phyloP scores from a whole-genome alignment of 2,329 filamentous ascomycete species.

The Xylaria sp. region DNA sequence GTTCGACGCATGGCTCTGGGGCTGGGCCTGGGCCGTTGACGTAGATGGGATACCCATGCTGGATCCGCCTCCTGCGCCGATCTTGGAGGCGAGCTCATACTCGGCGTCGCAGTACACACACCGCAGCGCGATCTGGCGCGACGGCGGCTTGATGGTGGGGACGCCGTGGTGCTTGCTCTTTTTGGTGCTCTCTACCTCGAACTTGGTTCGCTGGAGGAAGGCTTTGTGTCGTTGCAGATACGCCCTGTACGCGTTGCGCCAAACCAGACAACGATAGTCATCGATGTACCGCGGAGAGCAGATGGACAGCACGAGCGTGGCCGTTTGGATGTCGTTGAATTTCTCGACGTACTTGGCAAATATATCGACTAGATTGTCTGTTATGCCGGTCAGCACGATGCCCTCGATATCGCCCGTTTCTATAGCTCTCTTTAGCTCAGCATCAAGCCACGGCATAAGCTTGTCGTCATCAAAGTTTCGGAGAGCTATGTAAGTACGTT shows the following conservation, averaged over 20 bases:
- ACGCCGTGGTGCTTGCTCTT: conserved; percentile 72
- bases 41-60: conserved; percentile 5
- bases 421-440: conserved; percentile 69
- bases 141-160: conserved; percentile 71
- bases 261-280: conserved; percentile 78
- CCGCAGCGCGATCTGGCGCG: conserved; percentile 76
- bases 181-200: conserved; percentile 79
- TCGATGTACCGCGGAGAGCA: conserved; percentile 80
- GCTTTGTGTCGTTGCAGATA: conserved; percentile 77
- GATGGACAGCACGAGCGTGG: conserved; percentile 77
- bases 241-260: conserved; percentile 76
- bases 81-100: conserved; percentile 58
- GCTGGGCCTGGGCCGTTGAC: conserved; percentile 18
- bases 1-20: conserved; percentile 52
- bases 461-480: conserved; percentile 70
- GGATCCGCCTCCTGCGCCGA: conserved; percentile 29
- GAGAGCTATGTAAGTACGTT: conserved; percentile 79
- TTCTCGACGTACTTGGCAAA: conserved; percentile 79
- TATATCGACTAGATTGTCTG: conserved; percentile 76
- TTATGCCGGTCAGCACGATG: conserved; percentile 80
- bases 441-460: conserved; percentile 73
- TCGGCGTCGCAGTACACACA: conserved; percentile 80
- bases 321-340: conserved; percentile 82
- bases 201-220: conserved; percentile 79
- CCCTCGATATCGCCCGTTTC: conserved; percentile 78